Base-by-base conservation (phyloP, 495 filamentous ascomycete genomes). In the Penicillium parvum region DNA sequence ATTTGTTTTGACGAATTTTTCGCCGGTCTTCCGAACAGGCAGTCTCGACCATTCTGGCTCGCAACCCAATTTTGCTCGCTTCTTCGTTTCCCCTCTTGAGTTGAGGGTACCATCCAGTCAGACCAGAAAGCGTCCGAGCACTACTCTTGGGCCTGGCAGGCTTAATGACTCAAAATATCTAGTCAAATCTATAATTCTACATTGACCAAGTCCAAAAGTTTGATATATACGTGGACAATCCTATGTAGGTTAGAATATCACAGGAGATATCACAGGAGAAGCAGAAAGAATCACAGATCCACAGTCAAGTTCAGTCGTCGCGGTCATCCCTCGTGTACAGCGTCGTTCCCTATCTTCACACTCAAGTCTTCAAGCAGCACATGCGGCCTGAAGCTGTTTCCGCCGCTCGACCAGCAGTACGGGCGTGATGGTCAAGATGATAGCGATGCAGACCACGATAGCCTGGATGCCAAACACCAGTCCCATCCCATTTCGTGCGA, bases 391-490 rank as follows among this genome's bases (percentile, higher is more conserved):
- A 6, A 8, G 10, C n/a, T 38, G 17, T 29, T 37, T 45, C 8
- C 20, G 17, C 27, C 43, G 37, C 27, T 44, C 48, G 26, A 32
- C 26, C n/a, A 61, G 3, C 3, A 58, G 15, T 4, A 69, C 60
- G 7, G 62, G 64, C 7, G 59, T 53, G 25, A 69, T 59, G 7
- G 60, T 64, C 28, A 67, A 30, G 10, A 64, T 28, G 18, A 57
- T 19, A 4, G 52, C 52, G 2, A 50, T 54, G 21, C 60, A 59
- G 7, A 74, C 55, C 18, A 74, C 59, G 12, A 54, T 60, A 12
- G 65, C 69, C 47, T 76, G 72, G 2, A 60, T 54, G 0, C 71
- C 71, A 52, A 75, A 74, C 0, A 72, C 61, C 1, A 71, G 52
- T 0, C 64, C 71, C 1, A 64, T 29, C 3, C 71, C 71, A 42